Evolutionary conservation across 1,284 basidiomycete species (phyloP).

Genomic region (Ganoderma meredithae): DNA sequence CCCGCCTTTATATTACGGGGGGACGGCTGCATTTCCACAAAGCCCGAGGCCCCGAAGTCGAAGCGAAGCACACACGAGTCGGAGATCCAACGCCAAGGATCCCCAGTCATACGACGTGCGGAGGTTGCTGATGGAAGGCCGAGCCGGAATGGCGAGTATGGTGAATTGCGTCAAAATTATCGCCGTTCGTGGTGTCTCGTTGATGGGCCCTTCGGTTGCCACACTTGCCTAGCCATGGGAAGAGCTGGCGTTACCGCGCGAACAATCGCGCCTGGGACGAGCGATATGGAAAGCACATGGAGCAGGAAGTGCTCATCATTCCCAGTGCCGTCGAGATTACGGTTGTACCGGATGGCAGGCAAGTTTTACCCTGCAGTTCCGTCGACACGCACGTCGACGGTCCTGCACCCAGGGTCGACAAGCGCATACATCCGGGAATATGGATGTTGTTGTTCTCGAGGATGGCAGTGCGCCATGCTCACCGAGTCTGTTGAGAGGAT

Average conservation of each 20-base stretch:
- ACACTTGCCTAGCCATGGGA: neutral
- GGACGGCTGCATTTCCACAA: neutral
- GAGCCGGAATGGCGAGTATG: neutral
- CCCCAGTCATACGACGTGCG: neutral
- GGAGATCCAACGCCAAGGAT: neutral
- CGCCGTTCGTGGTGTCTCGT: neutral
- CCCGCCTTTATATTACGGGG: neutral
- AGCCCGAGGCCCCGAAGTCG: neutral
- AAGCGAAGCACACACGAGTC: neutral
- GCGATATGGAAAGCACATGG: neutral
- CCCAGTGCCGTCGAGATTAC: neutral
- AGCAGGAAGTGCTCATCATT: neutral
- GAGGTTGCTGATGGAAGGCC: constrained; percentile 1
- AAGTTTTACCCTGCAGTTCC: neutral
- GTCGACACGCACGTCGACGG: neutral
- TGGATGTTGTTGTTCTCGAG: neutral
- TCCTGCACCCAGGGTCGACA: neutral
- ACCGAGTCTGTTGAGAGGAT: neutral
- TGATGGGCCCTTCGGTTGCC: neutral
- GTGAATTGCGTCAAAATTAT: constrained; percentile 1
- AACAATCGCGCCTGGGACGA: neutral
- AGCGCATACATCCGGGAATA: neutral
- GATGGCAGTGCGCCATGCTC: neutral
- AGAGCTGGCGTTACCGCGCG: constrained; percentile 1
- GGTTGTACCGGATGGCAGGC: neutral